Evolutionary conservation across 176 grass and related monocot genomes (phyloP), one percentile per base, ranked within the genome.

Genomic region (Eragrostis curvula): DNA sequence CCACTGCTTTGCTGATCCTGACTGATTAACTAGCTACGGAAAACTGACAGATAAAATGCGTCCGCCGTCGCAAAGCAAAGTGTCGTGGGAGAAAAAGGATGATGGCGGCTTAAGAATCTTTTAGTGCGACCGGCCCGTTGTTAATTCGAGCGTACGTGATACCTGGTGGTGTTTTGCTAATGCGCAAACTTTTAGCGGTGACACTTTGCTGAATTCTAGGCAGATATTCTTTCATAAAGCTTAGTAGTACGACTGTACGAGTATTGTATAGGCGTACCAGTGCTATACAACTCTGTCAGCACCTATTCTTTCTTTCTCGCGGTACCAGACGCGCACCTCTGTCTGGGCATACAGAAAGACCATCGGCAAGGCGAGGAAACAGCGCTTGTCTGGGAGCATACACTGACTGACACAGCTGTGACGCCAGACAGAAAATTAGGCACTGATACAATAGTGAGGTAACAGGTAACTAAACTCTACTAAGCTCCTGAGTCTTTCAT

Each of bases 121-220:
- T 59, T 59, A 58, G 55, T 24, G 55, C n/a, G 7, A 58, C 6
- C 9, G 8, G 24, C 55, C 21, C 2, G 56, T 25, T 59, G n/a
- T 25, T 59, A 59, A 59, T 59, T 59, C 52, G 52, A 56, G 20
- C 52, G 21, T n/a, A n/a, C n/a, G n/a, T n/a, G 52, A 9, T 56
- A 3, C 18, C 53, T n/a, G 20, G 9, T 12, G n/a, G n/a, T 24
- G 56, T 23, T 9, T 10, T 23, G 56, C n/a, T 9, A 28, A 49
- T 12, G 46, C 70, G 25, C 70, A 36, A 21, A 9, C 25, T 59
- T 73, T 75, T 46, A 56, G 53, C 12, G 55, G 18, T 36, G 73
- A 1, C 40, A 28, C 40, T 41, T 47, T 42, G 74, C 68, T 67
- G 48, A 58, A 84, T 67, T 88, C 41, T n/a, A 58, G 74, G 40